Base-by-base conservation (phyloP, 805 yeast species). In the Metschnikowia lochheadii region DNA sequence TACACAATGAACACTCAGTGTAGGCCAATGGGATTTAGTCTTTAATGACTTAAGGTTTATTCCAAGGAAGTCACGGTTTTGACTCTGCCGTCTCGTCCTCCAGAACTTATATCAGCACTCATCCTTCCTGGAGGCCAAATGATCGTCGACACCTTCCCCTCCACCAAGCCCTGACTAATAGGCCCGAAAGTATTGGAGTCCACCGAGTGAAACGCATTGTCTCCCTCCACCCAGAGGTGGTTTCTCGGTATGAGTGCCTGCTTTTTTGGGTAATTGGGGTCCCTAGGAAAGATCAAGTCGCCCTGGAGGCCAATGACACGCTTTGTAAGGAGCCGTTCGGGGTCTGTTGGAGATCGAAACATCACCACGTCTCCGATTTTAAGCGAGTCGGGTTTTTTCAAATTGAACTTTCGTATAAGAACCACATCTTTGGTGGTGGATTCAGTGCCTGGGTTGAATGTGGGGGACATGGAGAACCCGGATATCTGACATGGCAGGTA, bases 161-260 rank as follows among this genome's bases (percentile, higher is more conserved):
- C 61, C 20, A 90, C 83, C 51, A 92, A 69, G 0, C 92, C 96
- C 36, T 82, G 78, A 14, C 96, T 84, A 0, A 92, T 78, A 0
- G 97, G 96, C 0, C 98, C 98, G 70, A 87, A 92, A 7, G 77
- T 79, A 65, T 90, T 91, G 46, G 92, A 84, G 68, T 92, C 98
- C 1, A 90, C 72, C 0, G 96, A 85, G 60, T 85, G 92, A 51
- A 71, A 69, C 14, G 80, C 67, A 63, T 89, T 90, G 65, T 92
- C 98, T 6, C 98, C 98, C 65, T 92, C 97, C 0, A 90, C 90
- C 97, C 97, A 92, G 6, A 89, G 58, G 63, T 92, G 97, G 60
- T 83, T 85, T 49, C 86, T 68, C 2, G 97, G 97, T 2, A 92
- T 71, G 33, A 69, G 66, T 5, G 85, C 83, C 40, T 72, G 68